Evolutionary conservation across 352 stramenopile species (phyloP), one percentile per base, ranked within the genome.

Genomic region (Phytopythium helicoides): DNA sequence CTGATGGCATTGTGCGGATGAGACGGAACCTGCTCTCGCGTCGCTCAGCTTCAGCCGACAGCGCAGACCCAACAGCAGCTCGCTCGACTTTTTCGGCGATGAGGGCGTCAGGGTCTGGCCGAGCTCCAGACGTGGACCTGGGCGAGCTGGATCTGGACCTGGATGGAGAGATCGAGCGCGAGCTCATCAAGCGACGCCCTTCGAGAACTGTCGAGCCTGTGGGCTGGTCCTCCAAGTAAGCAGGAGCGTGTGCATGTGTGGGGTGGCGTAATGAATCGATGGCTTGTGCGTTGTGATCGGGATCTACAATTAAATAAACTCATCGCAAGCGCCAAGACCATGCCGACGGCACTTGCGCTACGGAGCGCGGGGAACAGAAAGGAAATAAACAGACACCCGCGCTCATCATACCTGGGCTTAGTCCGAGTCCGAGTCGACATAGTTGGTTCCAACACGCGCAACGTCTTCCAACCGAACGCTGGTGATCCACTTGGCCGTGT

Each of bases 151-250:
- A 87, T 23, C 58, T 87, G 6, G 79, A 89, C 38, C 50, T 87
- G 40, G 74, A 89, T 46, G 79, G 79, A n/a, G 74, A 87, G 64
- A 87, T 87, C 46, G 79, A 87, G 52, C 74, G 73, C 25, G 76
- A 89, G 59, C 63, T 87, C 14, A 62, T 79, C 22, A 81, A 69
- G 35, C 60, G 76, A 37, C 74, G 74, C 12, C 74, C 76, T 4
- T 87, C 74, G 23, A 72, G 70, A 34, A 62, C 68, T 15, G 49
- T 71, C 19, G 74, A 80, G 33, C 47, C 58, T 8, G n/a, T 47
- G 7, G 39, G 45, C 28, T 18, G 18, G 45, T 9, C 18, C 1
- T 11, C 45, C 45, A 51, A 51, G 45, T 51, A 16, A 46, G 41
- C 2, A 4, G 14, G 22, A 1, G 10, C n/a, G 1, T 16, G 3